These are phyloP conservation scores for Limonium bicolor DNA, from an alignment of 148 eudicot genomes.

Conservation along the genomic window DNA sequence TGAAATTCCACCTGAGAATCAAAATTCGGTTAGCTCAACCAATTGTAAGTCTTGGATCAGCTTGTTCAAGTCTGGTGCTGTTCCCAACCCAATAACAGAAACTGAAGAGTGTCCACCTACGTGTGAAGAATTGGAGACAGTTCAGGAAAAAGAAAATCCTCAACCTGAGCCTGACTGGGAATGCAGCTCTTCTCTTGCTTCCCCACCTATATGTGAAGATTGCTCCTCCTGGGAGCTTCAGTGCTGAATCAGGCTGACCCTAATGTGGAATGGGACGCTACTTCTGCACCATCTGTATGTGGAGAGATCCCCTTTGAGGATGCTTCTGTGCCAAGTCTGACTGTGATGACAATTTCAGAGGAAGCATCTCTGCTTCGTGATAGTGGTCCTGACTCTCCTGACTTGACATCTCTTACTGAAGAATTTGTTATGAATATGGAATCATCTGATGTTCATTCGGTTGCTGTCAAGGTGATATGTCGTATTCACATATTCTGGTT, in stretches of 20 bases:
- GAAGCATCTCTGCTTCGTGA: background rate
- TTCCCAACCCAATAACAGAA: background rate
- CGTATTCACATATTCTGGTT: background rate
- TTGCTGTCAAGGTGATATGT: slow-evolving; percentile 20
- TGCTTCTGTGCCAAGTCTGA: background rate
- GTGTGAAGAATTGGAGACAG: too few species aligned
- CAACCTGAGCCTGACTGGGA: too few species aligned
- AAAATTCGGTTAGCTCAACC: background rate
- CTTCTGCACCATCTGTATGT: background rate
- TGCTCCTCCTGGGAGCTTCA: too few species aligned
- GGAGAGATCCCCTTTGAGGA: slow-evolving; percentile 7
- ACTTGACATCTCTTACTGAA: slow-evolving; percentile 1
- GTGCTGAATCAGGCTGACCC: too few species aligned
- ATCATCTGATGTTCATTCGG: slow-evolving; percentile 18
- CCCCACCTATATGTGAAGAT: too few species aligned
- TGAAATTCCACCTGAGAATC: background rate
- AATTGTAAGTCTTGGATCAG: background rate
- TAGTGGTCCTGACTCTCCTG: slow-evolving; percentile 4
- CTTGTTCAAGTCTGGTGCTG: background rate
- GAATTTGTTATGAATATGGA: slow-evolving; percentile 10
- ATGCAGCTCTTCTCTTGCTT: too few species aligned
- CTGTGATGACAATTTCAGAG: slow-evolving; percentile 3
- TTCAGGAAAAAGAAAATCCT: too few species aligned
- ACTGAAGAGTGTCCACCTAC: background rate
- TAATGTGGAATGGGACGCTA: slow-evolving; percentile 9